Evolutionary conservation across 2,329 filamentous ascomycete genomes (phyloP).

Genomic region (Xylariaceae sp.): DNA sequence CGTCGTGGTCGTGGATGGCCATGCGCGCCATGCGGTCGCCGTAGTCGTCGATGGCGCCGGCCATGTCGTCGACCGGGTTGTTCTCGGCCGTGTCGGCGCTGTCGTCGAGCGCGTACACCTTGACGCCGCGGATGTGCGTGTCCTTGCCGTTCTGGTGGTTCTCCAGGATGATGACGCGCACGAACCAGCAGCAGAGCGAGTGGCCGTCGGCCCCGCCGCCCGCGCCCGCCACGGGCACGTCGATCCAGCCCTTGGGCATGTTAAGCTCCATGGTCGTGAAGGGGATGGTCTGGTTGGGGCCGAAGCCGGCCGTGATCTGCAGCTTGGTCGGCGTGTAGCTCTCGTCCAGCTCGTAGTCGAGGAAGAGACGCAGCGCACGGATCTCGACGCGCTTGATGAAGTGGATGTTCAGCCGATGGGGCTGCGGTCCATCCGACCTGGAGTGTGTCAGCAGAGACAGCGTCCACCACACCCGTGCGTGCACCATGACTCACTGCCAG

Average conservation of each 20-base stretch:
- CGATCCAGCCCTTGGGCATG: slow-evolving; percentile 82
- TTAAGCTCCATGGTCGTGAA: slow-evolving; percentile 75
- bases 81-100: slow-evolving; percentile 31
- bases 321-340: slow-evolving; percentile 96
- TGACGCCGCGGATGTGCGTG: slow-evolving; percentile 90
- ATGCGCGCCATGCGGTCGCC: slow-evolving; percentile 19
- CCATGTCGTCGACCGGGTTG: slow-evolving; percentile 28
- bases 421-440: slow-evolving; percentile 76
- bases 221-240: slow-evolving; percentile 56
- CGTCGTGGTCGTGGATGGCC: slow-evolving; percentile 24
- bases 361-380: slow-evolving; percentile 69
- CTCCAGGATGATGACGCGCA: slow-evolving; percentile 86
- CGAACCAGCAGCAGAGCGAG: slow-evolving; percentile 77
- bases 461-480: neutral
- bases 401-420: slow-evolving; percentile 75
- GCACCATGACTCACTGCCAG: slow-evolving; percentile 61
- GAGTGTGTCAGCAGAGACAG: slow-evolving; percentile 2
- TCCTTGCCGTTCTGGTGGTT: slow-evolving; percentile 99
- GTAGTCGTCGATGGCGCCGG: slow-evolving; percentile 24
- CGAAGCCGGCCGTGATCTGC: slow-evolving; percentile 79
- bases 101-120: slow-evolving; percentile 63
- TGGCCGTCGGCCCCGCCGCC: slow-evolving; percentile 58
- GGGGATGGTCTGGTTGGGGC: slow-evolving; percentile 83
- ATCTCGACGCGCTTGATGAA: slow-evolving; percentile 79
- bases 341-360: slow-evolving; percentile 90